Percentiles rank a stretch among this genome's conserved stretches.
phyloP scores from a whole-genome alignment of 1,284 basidiomycete genomes.

The Trametes sp. region DNA sequence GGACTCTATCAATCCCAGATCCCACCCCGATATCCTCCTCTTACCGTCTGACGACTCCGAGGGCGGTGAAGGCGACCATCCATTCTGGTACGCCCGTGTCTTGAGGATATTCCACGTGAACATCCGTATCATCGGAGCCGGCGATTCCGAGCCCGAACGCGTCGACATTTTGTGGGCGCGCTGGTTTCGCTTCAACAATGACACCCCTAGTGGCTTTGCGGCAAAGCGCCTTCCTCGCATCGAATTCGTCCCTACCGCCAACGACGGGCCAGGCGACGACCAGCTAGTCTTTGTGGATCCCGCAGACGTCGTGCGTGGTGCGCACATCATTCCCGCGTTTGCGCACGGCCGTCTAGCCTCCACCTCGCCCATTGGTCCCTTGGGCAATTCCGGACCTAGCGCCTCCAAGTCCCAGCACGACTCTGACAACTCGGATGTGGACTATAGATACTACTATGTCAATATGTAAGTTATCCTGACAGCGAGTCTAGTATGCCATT shows the following conservation, averaged over 20 bases:
- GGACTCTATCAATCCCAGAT: conserved; percentile 48
- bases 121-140: conserved; percentile 9
- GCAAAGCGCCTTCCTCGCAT: conserved; percentile 41
- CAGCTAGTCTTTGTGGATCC: conserved; percentile 53
- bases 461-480: conserved; percentile 9
- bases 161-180: conserved; percentile 49
- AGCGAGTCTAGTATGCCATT: too few relatives aligned
- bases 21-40: conserved; percentile 46
- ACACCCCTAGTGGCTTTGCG: conserved; percentile 28
- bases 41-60: too few relatives aligned
- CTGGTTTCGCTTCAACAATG: conserved; percentile 41
- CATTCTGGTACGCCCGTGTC: conserved; percentile 35
- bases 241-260: conserved; percentile 43
- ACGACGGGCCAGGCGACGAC: conserved; percentile 27
- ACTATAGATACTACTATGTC: conserved; percentile 16
- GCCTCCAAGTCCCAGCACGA: background rate
- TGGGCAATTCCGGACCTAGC: conserved; percentile 29
- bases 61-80: conserved; percentile 29
- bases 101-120: conserved; percentile 37
- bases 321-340: conserved; percentile 49
- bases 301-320: conserved; percentile 41
- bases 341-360: conserved; percentile 25
- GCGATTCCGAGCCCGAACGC: background rate
- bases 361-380: conserved; percentile 36
- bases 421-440: background rate